Evolutionary conservation across 139 green algal species (phyloP).

Genomic region (Haematococcus sp.): DNA sequence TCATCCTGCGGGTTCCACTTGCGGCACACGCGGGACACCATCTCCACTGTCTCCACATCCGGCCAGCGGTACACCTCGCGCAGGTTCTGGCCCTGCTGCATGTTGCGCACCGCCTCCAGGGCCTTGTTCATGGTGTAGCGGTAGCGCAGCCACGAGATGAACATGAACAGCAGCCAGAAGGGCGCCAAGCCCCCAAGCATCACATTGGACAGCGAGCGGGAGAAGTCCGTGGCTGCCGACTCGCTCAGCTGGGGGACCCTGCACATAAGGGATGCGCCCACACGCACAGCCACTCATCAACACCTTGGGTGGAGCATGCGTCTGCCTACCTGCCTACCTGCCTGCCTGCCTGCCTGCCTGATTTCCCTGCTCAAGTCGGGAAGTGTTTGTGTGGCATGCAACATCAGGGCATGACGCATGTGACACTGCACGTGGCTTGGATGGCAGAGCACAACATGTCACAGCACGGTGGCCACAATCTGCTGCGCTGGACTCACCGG

Average conservation of each 20-base stretch:
- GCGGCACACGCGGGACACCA: constrained; percentile 36
- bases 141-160: constrained; percentile 4
- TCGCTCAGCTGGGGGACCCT: background rate
- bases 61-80: background rate
- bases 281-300: constrained; percentile 7
- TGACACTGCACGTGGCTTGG: too few species aligned
- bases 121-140: constrained; percentile 1
- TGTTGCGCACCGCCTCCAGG: background rate
- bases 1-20: constrained; percentile 45
- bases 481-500: too few species aligned
- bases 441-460: too few species aligned
- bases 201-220: background rate
- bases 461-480: too few species aligned
- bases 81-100: background rate
- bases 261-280: background rate
- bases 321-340: too few species aligned
- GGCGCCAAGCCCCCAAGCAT: constrained; percentile 4
- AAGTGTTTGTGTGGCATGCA: too few species aligned
- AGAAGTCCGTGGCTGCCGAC: too few species aligned
- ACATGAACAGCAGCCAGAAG: background rate
- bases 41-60: constrained; percentile 27
- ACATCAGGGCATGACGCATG: too few species aligned
- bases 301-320: too few species aligned
- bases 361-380: too few species aligned
- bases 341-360: too few species aligned